Evolutionary conservation across 352 stramenopile species (phyloP).

Genomic region (Phytophthora vignae): DNA sequence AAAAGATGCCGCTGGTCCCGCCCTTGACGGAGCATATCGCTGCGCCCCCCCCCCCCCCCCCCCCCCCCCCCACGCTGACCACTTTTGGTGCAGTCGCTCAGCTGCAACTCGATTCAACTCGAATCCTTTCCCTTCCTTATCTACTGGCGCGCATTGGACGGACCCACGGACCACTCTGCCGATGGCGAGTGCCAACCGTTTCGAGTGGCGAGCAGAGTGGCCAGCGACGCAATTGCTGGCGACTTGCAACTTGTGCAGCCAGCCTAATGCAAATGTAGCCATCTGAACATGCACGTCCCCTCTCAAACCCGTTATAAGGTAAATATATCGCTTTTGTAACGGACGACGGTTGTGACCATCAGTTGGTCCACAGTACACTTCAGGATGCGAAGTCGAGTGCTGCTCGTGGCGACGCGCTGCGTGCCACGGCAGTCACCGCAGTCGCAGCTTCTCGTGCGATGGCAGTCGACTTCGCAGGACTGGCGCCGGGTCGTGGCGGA

Average conservation of each 20-base stretch:
- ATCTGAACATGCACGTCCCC: slow-evolving; percentile 15
- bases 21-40: slow-evolving; percentile 1
- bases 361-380: not conserved
- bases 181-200: slow-evolving; percentile 22
- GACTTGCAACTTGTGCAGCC: slow-evolving; percentile 4
- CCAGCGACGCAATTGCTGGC: slow-evolving; percentile 33
- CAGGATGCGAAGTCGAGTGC: slow-evolving; percentile 30
- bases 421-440: not conserved
- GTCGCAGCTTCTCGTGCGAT: slow-evolving; percentile 11
- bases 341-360: slow-evolving; percentile 11
- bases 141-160: not conserved
- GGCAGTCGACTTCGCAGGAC: slow-evolving; percentile 25
- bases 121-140: not conserved
- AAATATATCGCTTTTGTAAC: slow-evolving; percentile 14
- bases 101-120: slow-evolving; percentile 5
- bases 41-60: too few relatives aligned
- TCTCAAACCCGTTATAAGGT: slow-evolving; percentile 10
- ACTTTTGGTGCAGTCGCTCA: slow-evolving; percentile 9
- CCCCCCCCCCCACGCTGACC: slow-evolving; percentile 7
- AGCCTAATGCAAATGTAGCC: slow-evolving; percentile 20
- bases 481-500: slow-evolving; percentile 57
- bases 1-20: slow-evolving; percentile 1
- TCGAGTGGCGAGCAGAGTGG: slow-evolving; percentile 28
- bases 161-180: not conserved
- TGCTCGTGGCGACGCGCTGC: slow-evolving; percentile 4